Evolutionary conservation across 2,329 filamentous ascomycete species (phyloP).

Genomic region (Fusarium cyanostomum): DNA sequence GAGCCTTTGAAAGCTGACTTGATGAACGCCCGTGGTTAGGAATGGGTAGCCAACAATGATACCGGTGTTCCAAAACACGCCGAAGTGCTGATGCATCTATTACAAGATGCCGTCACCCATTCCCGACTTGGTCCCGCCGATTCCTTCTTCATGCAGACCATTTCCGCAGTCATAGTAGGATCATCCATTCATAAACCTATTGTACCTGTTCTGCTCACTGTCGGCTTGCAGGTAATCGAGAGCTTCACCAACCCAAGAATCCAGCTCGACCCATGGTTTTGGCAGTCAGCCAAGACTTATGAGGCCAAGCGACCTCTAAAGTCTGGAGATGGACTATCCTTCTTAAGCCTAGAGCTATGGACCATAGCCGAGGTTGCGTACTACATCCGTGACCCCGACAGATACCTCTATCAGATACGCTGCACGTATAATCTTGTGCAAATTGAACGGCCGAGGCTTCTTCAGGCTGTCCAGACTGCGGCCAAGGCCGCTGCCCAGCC

Average conservation of each 20-base stretch:
- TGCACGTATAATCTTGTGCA: not conserved
- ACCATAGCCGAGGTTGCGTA: not conserved
- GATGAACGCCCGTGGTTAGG: not conserved
- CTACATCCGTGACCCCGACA: not conserved
- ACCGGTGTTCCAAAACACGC: not conserved
- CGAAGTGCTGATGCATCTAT: not conserved
- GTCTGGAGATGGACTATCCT: not conserved
- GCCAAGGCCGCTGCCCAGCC: not conserved
- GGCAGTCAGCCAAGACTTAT: not conserved
- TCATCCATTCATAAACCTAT: accelerated
- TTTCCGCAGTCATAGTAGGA: not conserved
- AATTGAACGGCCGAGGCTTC: not conserved
- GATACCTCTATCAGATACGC: conserved; percentile 11
- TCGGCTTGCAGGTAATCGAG: not conserved
- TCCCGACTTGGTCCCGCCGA: not conserved
- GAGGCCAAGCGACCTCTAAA: not conserved
- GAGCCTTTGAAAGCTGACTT: accelerated
- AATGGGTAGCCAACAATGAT: conserved; percentile 1
- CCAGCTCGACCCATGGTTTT: conserved; percentile 2
- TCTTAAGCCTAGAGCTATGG: not conserved
- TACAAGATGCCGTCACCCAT: not conserved
- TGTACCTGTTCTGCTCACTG: not conserved
- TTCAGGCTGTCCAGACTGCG: not conserved
- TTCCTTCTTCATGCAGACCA: not conserved
- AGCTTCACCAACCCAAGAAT: conserved; percentile 4